Evolutionary conservation across 768 basidiomycete genomes (phyloP), one percentile per base, ranked within the genome.

Genomic region (Calocybe indica): DNA sequence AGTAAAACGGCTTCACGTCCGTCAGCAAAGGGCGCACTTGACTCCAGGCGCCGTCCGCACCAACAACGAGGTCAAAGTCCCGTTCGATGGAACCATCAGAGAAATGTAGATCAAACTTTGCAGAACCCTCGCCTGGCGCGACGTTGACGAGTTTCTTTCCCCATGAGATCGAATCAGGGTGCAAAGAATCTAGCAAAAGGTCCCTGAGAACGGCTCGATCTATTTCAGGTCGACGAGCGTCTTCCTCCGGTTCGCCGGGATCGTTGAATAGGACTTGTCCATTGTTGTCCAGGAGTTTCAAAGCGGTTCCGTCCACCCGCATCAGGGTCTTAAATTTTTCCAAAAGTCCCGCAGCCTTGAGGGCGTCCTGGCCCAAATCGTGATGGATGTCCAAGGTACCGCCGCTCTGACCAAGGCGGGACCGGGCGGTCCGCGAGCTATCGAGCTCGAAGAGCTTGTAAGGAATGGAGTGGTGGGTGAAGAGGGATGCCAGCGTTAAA

Each of bases 11-110:
- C 32, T 46, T 46, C 8, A 58, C 55, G 32, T 52, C 46, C 14
- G 59, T 60, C 28, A 72, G 46, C 40, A 69, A 52, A 4, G 58
- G 52, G 10, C 72, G 68, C 6, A 68, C 58, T 47, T 59, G 61
- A 11, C 68, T 70, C 64, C 69, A 70, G 3, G 71, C 61, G 6
- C 74, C 72, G 34, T 61, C 62, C 14, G 62, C 62, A 31, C 61
- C 62, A 6, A 63, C 50, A 8, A 63, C 49, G 31, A 63, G 49
- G 32, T 61, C 56, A 38, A 54, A 61, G n/a, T 47, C 52, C 9
- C 14, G 13, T 12, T 48, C 54, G 5, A 22, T 22, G 4, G 41
- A 30, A 5, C 34, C 50, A 22, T 58, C 46, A 8, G 42, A 13
- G 34, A 52, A 51, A 5, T 48, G 31, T 5, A 57, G 40, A 13